Evolutionary conservation across 257 asterid species (phyloP).

Genomic region (Coffea canephora): DNA sequence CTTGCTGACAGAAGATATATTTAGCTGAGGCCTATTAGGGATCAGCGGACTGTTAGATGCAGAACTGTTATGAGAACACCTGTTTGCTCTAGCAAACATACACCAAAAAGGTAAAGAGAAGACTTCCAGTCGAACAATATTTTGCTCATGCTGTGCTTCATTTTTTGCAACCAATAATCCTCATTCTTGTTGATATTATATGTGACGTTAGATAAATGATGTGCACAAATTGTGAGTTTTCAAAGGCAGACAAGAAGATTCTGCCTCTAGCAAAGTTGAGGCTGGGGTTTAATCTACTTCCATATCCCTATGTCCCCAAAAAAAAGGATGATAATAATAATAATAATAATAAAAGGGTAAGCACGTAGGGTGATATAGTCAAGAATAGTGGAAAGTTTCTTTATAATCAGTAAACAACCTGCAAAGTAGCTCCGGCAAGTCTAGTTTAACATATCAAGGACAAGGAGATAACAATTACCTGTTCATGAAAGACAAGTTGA

Average conservation of each 20-base stretch:
- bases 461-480: slow-evolving; percentile 41
- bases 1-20: not conserved
- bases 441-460: not conserved
- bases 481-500: slow-evolving; percentile 86
- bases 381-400: not conserved
- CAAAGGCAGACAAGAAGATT: not conserved
- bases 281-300: not conserved
- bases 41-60: not conserved
- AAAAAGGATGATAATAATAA: too few species aligned
- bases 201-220: not conserved
- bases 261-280: not conserved
- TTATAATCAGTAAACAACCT: not conserved
- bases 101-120: not conserved
- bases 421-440: not conserved
- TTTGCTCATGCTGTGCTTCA: not conserved
- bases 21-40: not conserved
- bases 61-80: not conserved
- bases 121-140: not conserved
- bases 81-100: not conserved
- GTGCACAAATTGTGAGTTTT: not conserved
- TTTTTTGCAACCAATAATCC: not conserved
- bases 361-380: not conserved
- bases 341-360: too few species aligned
- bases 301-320: not conserved
- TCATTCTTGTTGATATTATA: not conserved